Evolutionary conservation across 1,139 yeast genomes (phyloP).

Genomic region (Taiozyma sp.): DNA sequence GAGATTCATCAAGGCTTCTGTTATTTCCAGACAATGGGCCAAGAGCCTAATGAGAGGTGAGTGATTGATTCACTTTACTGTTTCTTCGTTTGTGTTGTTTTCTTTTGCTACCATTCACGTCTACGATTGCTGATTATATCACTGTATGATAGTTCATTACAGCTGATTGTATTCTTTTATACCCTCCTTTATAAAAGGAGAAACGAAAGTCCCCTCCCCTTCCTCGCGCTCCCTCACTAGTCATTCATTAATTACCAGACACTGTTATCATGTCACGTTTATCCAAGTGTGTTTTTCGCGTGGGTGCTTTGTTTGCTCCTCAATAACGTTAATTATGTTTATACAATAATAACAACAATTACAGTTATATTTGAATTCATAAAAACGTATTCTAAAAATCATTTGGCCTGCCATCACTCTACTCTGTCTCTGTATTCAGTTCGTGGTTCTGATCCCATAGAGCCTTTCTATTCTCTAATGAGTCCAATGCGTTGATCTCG

Average conservation of each 20-base stretch:
- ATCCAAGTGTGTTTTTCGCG: not conserved
- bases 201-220: not conserved
- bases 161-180: not conserved
- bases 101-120: too few relatives aligned
- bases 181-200: not conserved
- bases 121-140: too few relatives aligned
- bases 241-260: not conserved
- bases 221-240: too few relatives aligned
- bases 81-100: too few relatives aligned
- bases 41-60: conserved; percentile 34
- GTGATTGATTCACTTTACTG: not conserved
- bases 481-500: conserved; percentile 6
- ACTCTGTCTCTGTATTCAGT: not conserved
- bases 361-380: not conserved
- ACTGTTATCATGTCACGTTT: not conserved
- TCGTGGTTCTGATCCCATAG: conserved; percentile 12
- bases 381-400: not conserved
- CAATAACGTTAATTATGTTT: not conserved
- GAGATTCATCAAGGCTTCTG: conserved; percentile 84
- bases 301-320: not conserved
- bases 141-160: not conserved
- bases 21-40: conserved; percentile 89
- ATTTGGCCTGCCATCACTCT: too few relatives aligned
- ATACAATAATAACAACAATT: conserved; percentile 1
- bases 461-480: conserved; percentile 8